Evolutionary conservation across 2,329 filamentous ascomycete genomes (phyloP).

Genomic region (Apiospora arundinis): DNA sequence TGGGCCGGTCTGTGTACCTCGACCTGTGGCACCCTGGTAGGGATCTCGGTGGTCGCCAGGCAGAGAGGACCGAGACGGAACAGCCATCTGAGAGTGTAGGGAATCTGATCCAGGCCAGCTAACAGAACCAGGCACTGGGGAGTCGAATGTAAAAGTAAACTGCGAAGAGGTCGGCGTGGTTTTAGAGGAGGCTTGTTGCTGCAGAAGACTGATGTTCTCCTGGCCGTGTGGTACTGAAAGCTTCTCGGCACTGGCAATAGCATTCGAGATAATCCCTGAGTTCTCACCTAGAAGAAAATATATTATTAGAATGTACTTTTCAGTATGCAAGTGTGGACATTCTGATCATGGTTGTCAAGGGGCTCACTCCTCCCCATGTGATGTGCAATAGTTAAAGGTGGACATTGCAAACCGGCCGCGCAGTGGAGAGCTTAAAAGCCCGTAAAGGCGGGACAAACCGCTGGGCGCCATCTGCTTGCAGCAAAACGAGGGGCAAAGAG

Average conservation of each 20-base stretch:
- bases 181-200: constrained; percentile 69
- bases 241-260: constrained; percentile 87
- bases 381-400: constrained; percentile 18
- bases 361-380: constrained; percentile 5
- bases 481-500: constrained; percentile 3
- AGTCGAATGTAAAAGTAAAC: constrained; percentile 96
- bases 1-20: constrained; percentile 29
- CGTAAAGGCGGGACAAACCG: constrained; percentile 18
- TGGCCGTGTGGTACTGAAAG: constrained; percentile 68
- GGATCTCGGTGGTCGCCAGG: constrained; percentile 28
- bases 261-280: constrained; percentile 84
- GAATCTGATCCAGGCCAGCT: constrained; percentile 70
- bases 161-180: constrained; percentile 73
- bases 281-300: constrained; percentile 49
- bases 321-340: not conserved
- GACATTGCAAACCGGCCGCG: constrained; percentile 10
- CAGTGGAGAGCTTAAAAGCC: constrained; percentile 12
- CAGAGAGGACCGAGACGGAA: constrained; percentile 24
- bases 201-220: constrained; percentile 80
- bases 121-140: constrained; percentile 81
- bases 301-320: constrained; percentile 20
- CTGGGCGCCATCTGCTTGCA: not conserved
- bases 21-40: constrained; percentile 27
- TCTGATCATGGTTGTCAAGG: not conserved
- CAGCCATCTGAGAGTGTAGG: constrained; percentile 40